Conservation (phyloP, 805 yeast genomes). For the Kuraishia cidri region DNA sequence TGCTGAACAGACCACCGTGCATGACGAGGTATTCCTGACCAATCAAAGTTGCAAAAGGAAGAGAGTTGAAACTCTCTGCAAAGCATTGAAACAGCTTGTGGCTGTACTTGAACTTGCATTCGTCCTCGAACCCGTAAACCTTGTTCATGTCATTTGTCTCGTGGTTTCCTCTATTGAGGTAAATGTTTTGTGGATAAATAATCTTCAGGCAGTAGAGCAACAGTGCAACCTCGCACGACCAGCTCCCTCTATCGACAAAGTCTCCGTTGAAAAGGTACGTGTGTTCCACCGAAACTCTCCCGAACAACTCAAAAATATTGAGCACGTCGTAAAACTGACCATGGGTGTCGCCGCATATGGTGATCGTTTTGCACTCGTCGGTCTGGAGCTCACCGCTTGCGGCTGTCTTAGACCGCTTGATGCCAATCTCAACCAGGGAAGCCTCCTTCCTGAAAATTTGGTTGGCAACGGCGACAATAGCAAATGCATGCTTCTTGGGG, state of each 20-base stretch:
- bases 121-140: slow-evolving; percentile 94
- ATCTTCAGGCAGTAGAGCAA: slow-evolving; percentile 71
- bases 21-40: slow-evolving; percentile 75
- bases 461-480: slow-evolving; percentile 67
- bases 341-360: slow-evolving; percentile 96
- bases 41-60: slow-evolving; percentile 81
- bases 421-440: slow-evolving; percentile 63
- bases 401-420: slow-evolving; percentile 18
- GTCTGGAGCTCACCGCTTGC: slow-evolving; percentile 27
- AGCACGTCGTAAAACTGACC: slow-evolving; percentile 92
- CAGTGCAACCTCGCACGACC: slow-evolving; percentile 96
- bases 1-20: slow-evolving; percentile 93
- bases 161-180: slow-evolving; percentile 89
- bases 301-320: slow-evolving; percentile 68
- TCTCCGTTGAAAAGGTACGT: slow-evolving; percentile 91
- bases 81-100: slow-evolving; percentile 75
- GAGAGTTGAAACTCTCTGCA: slow-evolving; percentile 73
- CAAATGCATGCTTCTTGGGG: slow-evolving; percentile 78
- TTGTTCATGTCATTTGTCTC: slow-evolving; percentile 96
- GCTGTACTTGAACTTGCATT: slow-evolving; percentile 84
- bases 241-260: slow-evolving; percentile 95
- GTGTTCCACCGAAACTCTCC: slow-evolving; percentile 59
- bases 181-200: slow-evolving; percentile 60
- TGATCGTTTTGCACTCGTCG: slow-evolving; percentile 39
- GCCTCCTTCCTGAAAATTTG: slow-evolving; percentile 57